phyloP scores from a whole-genome alignment of 768 basidiomycete genomes.

The Suillus placidus region DNA sequence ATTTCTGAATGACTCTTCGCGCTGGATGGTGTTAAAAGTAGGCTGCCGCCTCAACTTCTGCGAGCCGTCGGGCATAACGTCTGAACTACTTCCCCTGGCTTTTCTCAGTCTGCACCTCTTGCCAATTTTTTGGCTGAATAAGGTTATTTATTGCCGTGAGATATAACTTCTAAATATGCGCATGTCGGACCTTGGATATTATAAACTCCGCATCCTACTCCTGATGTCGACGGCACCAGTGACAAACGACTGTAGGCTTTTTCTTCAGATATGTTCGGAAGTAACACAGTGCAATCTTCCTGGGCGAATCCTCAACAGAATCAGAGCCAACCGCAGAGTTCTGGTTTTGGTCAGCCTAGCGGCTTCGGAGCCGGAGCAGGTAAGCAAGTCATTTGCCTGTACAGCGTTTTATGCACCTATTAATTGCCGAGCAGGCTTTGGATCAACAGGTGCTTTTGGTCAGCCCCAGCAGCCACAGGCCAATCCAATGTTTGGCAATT shows the following conservation, averaged over 20 bases:
- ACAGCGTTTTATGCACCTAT: constrained; percentile 28
- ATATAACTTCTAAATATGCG: constrained; percentile 26
- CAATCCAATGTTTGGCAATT: constrained; percentile 82
- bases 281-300: constrained; percentile 52
- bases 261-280: constrained; percentile 60
- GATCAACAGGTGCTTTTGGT: constrained; percentile 58
- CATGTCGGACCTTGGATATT: constrained; percentile 20
- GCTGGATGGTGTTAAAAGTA: constrained; percentile 80
- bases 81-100: constrained; percentile 3
- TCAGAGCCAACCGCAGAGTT: constrained; percentile 60
- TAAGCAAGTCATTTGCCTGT: constrained; percentile 34
- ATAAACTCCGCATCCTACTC: constrained; percentile 24
- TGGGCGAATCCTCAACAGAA: constrained; percentile 73
- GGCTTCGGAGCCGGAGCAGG: constrained; percentile 62
- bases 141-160: constrained; percentile 24
- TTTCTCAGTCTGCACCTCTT: constrained; percentile 1
- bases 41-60: constrained; percentile 41
- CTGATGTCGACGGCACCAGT: constrained; percentile 18
- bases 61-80: constrained; percentile 55
- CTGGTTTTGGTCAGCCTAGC: constrained; percentile 72
- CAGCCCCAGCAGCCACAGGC: constrained; percentile 64
- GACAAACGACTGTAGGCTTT: constrained; percentile 27
- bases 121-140: constrained; percentile 16
- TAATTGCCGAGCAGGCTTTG: constrained; percentile 49
- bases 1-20: constrained; percentile 77